Evolutionary conservation across 2,329 filamentous ascomycete species (phyloP).

Genomic region (Furcasterigmium sp.): DNA sequence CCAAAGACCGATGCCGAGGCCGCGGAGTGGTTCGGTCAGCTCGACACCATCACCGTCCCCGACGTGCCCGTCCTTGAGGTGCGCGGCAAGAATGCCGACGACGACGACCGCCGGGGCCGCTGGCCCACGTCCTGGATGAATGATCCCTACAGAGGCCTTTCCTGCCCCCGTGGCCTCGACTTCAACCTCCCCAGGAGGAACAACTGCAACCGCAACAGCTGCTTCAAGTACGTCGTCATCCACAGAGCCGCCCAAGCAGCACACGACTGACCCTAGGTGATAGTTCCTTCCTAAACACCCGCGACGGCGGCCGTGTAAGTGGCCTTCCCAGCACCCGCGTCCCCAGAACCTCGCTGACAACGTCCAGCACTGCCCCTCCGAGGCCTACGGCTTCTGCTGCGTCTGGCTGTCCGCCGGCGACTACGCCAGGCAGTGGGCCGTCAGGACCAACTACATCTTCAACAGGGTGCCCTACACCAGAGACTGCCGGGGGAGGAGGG

Average conservation of each 20-base stretch:
- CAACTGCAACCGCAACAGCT: conserved; percentile 9
- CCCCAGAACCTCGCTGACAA: conserved; percentile 5
- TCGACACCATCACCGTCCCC: neutral
- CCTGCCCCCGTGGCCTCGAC: conserved; percentile 2
- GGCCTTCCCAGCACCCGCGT: neutral
- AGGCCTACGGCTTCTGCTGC: conserved; percentile 9
- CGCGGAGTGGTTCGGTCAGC: neutral
- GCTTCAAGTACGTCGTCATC: neutral
- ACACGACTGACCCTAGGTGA: neutral
- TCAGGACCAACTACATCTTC: conserved; percentile 4
- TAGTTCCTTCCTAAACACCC: conserved; percentile 6
- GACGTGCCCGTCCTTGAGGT: neutral
- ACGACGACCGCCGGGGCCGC: neutral
- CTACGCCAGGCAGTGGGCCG: conserved; percentile 4
- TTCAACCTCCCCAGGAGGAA: conserved; percentile 2
- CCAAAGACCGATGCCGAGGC: neutral
- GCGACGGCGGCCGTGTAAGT: conserved; percentile 3
- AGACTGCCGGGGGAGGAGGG: conserved; percentile 3
- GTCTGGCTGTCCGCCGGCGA: conserved; percentile 3
- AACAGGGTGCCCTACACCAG: conserved; percentile 2
- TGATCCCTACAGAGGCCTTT: conserved; percentile 5
- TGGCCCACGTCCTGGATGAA: neutral
- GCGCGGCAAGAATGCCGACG: neutral
- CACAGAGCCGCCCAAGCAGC: neutral
- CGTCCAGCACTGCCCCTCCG: conserved; percentile 7